Evolutionary conservation across 1,139 yeast genomes (phyloP).

Genomic region (Candida albicans): DNA sequence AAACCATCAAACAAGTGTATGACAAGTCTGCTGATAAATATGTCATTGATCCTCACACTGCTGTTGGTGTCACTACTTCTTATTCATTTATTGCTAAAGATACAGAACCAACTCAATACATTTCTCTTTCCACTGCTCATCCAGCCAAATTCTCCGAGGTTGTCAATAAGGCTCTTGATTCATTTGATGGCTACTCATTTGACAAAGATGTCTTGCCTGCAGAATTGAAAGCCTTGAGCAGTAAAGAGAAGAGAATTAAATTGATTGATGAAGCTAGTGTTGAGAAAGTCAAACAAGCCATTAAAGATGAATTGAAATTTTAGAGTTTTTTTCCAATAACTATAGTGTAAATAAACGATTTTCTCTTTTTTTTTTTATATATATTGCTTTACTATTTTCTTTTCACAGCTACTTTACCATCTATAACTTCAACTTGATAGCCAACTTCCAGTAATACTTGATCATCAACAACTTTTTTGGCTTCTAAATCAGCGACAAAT

Average conservation of each 20-base stretch:
- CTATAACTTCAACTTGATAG: constrained; percentile 36
- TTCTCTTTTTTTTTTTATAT: background rate
- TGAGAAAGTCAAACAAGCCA: constrained; percentile 70
- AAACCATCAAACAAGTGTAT: constrained; percentile 73
- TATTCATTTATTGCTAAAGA: constrained; percentile 59
- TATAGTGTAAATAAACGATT: background rate
- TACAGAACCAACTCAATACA: constrained; percentile 40
- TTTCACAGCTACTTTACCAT: constrained; percentile 35
- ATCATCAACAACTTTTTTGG: constrained; percentile 34
- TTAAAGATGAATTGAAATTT: constrained; percentile 59
- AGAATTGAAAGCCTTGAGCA: constrained; percentile 72
- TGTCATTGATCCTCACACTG: constrained; percentile 93
- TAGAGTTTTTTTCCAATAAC: constrained; percentile 5
- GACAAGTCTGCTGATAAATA: constrained; percentile 62
- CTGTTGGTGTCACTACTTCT: constrained; percentile 87
- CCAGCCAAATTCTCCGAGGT: constrained; percentile 98
- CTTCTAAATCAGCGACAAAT: constrained; percentile 59
- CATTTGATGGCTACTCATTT: constrained; percentile 72
- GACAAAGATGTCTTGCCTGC: constrained; percentile 87
- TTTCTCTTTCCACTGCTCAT: constrained; percentile 94
- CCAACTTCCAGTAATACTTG: constrained; percentile 40
- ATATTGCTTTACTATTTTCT: constrained; percentile 9
- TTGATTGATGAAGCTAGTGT: constrained; percentile 74
- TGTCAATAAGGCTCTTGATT: constrained; percentile 74
- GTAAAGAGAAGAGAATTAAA: constrained; percentile 73